phyloP scores from a whole-genome alignment of 768 basidiomycete species.

The Hortiboletus flavorubellus region DNA sequence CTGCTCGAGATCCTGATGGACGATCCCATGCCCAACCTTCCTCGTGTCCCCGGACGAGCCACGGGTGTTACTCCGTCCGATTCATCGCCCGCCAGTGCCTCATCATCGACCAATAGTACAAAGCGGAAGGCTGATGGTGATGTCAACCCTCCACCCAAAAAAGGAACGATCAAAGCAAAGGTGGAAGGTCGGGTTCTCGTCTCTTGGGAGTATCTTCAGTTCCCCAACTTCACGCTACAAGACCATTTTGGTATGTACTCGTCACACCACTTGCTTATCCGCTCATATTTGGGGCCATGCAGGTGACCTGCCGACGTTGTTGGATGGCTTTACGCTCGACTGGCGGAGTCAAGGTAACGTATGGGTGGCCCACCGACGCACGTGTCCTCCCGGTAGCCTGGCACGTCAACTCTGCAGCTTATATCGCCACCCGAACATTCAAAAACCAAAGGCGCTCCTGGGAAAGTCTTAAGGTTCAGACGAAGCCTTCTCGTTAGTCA shows the following conservation, averaged over 20 bases:
- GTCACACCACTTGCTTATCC: background rate
- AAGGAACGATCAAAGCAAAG: slow-evolving; percentile 46
- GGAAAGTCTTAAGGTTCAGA: slow-evolving; percentile 31
- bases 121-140: slow-evolving; percentile 58
- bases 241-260: slow-evolving; percentile 31
- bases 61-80: slow-evolving; percentile 8
- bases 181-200: slow-evolving; percentile 92
- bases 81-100: slow-evolving; percentile 20
- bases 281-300: background rate
- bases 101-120: slow-evolving; percentile 27
- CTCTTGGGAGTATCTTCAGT: slow-evolving; percentile 80
- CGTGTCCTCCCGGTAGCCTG: slow-evolving; percentile 73
- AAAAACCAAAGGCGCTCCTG: slow-evolving; percentile 27
- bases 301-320: slow-evolving; percentile 53
- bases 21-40: slow-evolving; percentile 50
- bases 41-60: slow-evolving; percentile 27
- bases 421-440: slow-evolving; percentile 47
- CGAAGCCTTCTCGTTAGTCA: slow-evolving; percentile 63
- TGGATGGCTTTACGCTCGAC: slow-evolving; percentile 73
- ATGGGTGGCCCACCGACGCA: slow-evolving; percentile 95
- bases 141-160: slow-evolving; percentile 21
- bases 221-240: slow-evolving; percentile 62
- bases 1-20: slow-evolving; percentile 50
- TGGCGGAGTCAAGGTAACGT: slow-evolving; percentile 83
- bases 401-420: slow-evolving; percentile 85